A percentile compares a stretch with the other conserved stretches of the same genome.
These are phyloP conservation scores for Mucor sp. DNA, from an alignment of 371 early-diverging fungal species.

Conservation along the genomic window DNA sequence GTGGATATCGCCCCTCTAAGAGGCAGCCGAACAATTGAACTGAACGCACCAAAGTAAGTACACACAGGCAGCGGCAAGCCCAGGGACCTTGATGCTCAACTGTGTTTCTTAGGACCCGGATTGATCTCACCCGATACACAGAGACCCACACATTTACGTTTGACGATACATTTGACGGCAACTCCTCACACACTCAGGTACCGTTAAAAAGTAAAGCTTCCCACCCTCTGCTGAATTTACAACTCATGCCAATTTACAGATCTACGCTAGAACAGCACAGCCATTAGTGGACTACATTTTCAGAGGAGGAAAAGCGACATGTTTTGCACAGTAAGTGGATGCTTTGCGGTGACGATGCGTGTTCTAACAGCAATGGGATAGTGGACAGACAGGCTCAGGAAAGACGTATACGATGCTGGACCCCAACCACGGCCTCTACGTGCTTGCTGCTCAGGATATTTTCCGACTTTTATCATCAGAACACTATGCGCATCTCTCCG, in stretches of 20 bases:
- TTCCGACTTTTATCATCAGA: conserved; percentile 70
- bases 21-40: conserved; percentile 69
- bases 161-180: conserved; percentile 94
- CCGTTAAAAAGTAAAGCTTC: not conserved
- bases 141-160: conserved; percentile 95
- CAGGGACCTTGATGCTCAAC: not conserved
- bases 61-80: not conserved
- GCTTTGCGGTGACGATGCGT: conserved; percentile 86
- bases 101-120: conserved; percentile 64
- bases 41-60: conserved; percentile 89
- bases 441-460: conserved; percentile 89
- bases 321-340: conserved; percentile 87
- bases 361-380: conserved; percentile 48
- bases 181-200: conserved; percentile 80
- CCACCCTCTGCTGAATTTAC: not conserved
- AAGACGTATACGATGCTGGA: conserved; percentile 99
- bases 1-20: conserved; percentile 77
- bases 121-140: conserved; percentile 93
- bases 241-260: conserved; percentile 27
- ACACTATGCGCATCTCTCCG: conserved; percentile 73
- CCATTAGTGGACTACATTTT: conserved; percentile 96
- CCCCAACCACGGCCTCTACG: conserved; percentile 82
- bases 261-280: conserved; percentile 90
- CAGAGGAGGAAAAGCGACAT: conserved; percentile 93
- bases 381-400: conserved; percentile 97